Evolutionary conservation across 164 flowering plant genomes (phyloP).

Genomic region (Kingdonia uniflora): DNA sequence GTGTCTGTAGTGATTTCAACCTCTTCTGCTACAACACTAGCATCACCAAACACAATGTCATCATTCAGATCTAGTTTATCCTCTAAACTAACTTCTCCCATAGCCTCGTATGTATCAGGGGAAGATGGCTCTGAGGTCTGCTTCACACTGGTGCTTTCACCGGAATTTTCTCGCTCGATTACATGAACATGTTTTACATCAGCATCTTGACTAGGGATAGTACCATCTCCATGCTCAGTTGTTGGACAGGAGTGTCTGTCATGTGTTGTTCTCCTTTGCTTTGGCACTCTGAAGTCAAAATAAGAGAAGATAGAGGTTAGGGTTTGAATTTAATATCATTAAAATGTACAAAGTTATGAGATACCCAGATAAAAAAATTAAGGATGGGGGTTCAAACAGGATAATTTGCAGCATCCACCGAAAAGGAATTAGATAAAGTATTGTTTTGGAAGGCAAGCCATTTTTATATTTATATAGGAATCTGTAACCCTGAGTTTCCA

Average conservation of each 20-base stretch:
- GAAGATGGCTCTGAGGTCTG: conserved; percentile 29
- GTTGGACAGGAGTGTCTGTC: conserved; percentile 28
- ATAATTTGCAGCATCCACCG: too few relatives aligned
- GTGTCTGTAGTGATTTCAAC: conserved; percentile 29
- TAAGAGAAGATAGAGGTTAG: too few relatives aligned
- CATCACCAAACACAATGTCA: conserved; percentile 24
- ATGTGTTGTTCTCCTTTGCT: conserved; percentile 21
- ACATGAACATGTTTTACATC: conserved; percentile 22
- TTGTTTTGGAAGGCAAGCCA: too few relatives aligned
- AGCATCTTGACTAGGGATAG: conserved; percentile 22
- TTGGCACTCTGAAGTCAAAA: conserved; percentile 29
- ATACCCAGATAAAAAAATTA: too few relatives aligned
- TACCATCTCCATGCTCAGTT: conserved; percentile 11
- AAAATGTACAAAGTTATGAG: too few relatives aligned
- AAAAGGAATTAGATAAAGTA: too few relatives aligned
- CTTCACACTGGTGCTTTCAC: conserved; percentile 39
- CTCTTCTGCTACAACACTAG: conserved; percentile 28
- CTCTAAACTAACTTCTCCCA: conserved; percentile 36
- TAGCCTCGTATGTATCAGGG: conserved; percentile 23
- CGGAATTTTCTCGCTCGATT: conserved; percentile 36
- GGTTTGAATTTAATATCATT: too few relatives aligned
- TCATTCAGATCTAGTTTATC: conserved; percentile 22
- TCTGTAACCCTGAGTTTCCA: too few relatives aligned
- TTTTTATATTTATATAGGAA: too few relatives aligned
- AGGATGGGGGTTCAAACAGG: too few relatives aligned